Conservation (phyloP, 192 early-diverging fungal genomes). For the Dispira simplex region DNA sequence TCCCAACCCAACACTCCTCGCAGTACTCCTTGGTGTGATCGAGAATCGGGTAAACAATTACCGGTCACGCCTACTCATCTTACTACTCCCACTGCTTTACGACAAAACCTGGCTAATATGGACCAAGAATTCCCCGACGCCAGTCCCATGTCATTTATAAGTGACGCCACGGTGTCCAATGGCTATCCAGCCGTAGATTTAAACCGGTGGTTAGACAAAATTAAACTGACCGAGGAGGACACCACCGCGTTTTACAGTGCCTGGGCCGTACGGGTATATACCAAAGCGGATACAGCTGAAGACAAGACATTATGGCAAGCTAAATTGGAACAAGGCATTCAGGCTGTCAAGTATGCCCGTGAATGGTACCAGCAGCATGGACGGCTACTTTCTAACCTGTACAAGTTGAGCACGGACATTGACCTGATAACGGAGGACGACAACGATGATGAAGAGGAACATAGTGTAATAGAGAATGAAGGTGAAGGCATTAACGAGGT, state of each 20-base stretch:
- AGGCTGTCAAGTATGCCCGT: neutral
- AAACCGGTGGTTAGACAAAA: neutral
- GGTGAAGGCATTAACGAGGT: neutral
- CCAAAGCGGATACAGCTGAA: neutral
- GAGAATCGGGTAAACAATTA: neutral
- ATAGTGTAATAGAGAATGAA: too few species aligned
- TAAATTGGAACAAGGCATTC: neutral
- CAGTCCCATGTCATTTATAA: too few species aligned
- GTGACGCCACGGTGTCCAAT: too few species aligned
- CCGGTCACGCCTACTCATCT: too few species aligned
- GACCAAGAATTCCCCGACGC: too few species aligned
- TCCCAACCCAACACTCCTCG: too few species aligned
- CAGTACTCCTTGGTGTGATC: neutral
- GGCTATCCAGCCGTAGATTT: neutral
- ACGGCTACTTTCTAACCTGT: neutral
- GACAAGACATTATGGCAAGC: neutral
- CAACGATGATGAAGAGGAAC: neutral
- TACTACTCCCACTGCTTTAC: too few species aligned
- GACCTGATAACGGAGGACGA: neutral
- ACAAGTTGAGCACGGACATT: neutral
- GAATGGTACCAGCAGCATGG: neutral
- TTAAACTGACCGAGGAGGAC: slow-evolving; percentile 4
- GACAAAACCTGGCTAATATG: too few species aligned
- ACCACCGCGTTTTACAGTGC: slow-evolving; percentile 4
- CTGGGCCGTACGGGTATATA: slow-evolving; percentile 8